A percentile compares a stretch with the other conserved stretches of the same genome.
These are phyloP conservation scores for Aspergillus incahuasiensis DNA, from an alignment of 495 filamentous ascomycete species.

Conservation along the genomic window DNA sequence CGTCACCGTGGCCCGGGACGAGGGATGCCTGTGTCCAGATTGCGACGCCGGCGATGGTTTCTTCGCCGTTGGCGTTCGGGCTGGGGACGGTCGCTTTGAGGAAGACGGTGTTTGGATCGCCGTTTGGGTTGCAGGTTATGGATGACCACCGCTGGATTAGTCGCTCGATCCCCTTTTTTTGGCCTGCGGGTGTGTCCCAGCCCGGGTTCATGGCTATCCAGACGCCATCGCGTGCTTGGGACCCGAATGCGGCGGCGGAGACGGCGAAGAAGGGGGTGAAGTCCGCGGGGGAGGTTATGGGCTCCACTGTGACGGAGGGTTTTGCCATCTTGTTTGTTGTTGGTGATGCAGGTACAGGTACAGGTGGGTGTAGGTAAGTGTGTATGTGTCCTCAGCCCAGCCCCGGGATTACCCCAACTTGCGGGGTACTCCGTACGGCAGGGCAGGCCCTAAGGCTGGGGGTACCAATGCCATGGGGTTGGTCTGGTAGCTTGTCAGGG, in stretches of 20 bases:
- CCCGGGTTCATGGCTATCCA: constrained; percentile 41
- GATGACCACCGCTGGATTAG: constrained; percentile 29
- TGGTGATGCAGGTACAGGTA: too few species aligned
- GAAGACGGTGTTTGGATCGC: constrained; percentile 37
- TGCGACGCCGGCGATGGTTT: constrained; percentile 34
- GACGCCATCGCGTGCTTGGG: constrained; percentile 34
- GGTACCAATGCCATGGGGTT: too few species aligned
- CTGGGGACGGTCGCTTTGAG: constrained; percentile 36
- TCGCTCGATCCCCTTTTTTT: constrained; percentile 19
- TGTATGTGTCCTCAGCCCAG: too few species aligned
- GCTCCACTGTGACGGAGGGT: neutral
- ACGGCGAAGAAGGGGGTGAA: constrained; percentile 12
- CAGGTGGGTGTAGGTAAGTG: too few species aligned
- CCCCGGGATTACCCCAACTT: too few species aligned
- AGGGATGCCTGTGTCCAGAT: constrained; percentile 34
- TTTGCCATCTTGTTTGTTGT: neutral
- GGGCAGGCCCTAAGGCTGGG: too few species aligned
- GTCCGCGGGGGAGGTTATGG: constrained; percentile 1
- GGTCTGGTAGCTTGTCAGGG: too few species aligned
- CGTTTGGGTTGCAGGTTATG: constrained; percentile 15
- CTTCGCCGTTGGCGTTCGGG: neutral
- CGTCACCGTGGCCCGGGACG: constrained; percentile 35
- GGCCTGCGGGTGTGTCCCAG: constrained; percentile 38
- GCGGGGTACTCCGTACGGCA: too few species aligned
- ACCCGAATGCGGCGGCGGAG: constrained; percentile 31